These are phyloP conservation scores for Cutaneotrichosporon sp. DNA, from an alignment of 1,284 basidiomycete species.

Conservation along the genomic window DNA sequence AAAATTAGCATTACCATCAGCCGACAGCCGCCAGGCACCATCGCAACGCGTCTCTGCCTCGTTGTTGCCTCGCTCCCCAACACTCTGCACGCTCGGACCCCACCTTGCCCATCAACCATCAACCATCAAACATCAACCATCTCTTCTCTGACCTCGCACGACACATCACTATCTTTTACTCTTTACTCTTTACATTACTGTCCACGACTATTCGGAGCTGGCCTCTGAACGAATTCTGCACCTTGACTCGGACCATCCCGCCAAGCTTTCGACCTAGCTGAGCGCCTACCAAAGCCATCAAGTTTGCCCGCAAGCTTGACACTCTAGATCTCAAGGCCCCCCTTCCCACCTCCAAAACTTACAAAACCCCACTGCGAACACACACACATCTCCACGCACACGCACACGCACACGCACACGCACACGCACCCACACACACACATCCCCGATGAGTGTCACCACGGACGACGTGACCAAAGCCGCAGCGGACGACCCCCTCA, in stretches of 20 bases:
- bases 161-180: not conserved
- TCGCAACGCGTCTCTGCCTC: too few species aligned
- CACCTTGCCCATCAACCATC: not conserved
- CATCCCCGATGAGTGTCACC: conserved; percentile 26
- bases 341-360: too few species aligned
- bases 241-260: not conserved
- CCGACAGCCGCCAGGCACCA: too few species aligned
- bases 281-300: too few species aligned
- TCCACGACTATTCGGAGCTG: conserved; percentile 5
- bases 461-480: conserved; percentile 19
- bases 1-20: too few species aligned
- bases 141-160: not conserved
- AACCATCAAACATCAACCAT: not conserved
- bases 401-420: too few species aligned
- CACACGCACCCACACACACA: not conserved
- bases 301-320: too few species aligned
- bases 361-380: too few species aligned
- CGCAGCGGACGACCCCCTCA: conserved; percentile 33
- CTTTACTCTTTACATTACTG: not conserved
- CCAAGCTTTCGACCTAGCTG: not conserved
- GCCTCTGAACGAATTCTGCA: not conserved
- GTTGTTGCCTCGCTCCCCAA: too few species aligned
- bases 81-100: too few species aligned
- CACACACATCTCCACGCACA: too few species aligned
- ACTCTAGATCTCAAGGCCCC: too few species aligned